phyloP scores from a whole-genome alignment of 164 flowering plant genomes.

The Paratinospora sagittata region DNA sequence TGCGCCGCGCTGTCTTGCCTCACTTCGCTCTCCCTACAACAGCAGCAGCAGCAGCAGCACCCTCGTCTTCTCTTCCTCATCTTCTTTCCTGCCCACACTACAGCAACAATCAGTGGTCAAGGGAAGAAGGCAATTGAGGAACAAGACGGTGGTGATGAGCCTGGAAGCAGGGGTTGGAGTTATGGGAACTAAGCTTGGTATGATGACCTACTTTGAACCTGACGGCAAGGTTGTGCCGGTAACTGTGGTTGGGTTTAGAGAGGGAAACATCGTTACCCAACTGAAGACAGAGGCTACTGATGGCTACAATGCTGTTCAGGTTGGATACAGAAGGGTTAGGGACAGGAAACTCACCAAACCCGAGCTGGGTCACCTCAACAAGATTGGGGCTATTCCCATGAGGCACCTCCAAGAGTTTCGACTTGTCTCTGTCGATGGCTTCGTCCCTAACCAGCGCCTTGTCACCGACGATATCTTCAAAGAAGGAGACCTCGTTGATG shows the following conservation, averaged over 20 bases:
- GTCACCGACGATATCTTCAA: constrained; percentile 60
- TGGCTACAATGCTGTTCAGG: constrained; percentile 87
- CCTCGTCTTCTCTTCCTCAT: not conserved
- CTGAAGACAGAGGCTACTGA: constrained; percentile 80
- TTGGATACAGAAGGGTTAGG: constrained; percentile 80
- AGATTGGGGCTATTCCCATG: constrained; percentile 74
- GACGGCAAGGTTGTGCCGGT: constrained; percentile 79
- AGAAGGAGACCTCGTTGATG: constrained; percentile 92
- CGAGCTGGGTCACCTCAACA: constrained; percentile 78
- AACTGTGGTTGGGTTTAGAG: constrained; percentile 85
- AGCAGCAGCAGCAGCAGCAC: not conserved
- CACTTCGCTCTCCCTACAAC: too few species aligned
- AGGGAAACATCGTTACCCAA: constrained; percentile 94
- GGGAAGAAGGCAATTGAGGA: not conserved
- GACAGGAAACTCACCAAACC: constrained; percentile 86
- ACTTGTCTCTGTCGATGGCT: constrained; percentile 51
- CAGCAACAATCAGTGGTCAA: not conserved
- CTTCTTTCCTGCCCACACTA: not conserved
- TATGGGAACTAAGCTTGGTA: constrained; percentile 94
- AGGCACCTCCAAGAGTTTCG: constrained; percentile 95
- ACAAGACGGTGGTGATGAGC: constrained; percentile 38
- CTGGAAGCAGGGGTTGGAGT: constrained; percentile 91
- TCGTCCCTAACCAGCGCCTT: constrained; percentile 65
- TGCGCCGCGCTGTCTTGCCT: too few species aligned
- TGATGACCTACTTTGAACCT: constrained; percentile 85